Percentiles rank a stretch among this genome's conserved stretches.
These are phyloP conservation scores for Trichoderma citrinoviride DNA, from an alignment of 2,329 filamentous ascomycete species.

Conservation along the genomic window DNA sequence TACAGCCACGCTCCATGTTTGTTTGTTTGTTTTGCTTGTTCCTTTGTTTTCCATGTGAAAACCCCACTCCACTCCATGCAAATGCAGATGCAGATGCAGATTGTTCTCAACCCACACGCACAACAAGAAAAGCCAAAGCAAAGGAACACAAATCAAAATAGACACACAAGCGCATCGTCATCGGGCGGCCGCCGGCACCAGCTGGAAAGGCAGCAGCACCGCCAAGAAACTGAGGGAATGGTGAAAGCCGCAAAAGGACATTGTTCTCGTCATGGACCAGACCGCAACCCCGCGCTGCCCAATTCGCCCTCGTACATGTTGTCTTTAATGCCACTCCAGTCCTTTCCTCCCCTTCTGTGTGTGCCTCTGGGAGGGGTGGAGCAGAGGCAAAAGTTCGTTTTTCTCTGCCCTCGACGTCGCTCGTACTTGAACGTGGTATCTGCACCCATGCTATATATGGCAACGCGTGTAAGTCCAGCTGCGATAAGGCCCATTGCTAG, in stretches of 20 bases:
- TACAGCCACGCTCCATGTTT: too few species aligned
- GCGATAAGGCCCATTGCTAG: slow-evolving; percentile 6
- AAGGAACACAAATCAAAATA: neutral
- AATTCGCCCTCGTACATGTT: slow-evolving; percentile 5
- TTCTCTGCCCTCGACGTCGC: neutral
- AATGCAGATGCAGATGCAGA: neutral
- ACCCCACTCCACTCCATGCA: neutral
- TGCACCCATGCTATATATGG: slow-evolving; percentile 7
- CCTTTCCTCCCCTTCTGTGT: neutral
- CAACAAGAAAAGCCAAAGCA: too few species aligned
- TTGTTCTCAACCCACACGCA: too few species aligned
- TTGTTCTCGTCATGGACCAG: neutral
- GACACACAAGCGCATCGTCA: neutral
- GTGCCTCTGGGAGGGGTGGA: neutral
- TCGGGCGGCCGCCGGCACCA: neutral
- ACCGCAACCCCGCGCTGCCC: slow-evolving; percentile 13
- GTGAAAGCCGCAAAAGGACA: slow-evolving; percentile 1
- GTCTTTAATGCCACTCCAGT: slow-evolving; percentile 1
- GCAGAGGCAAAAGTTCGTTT: slow-evolving; percentile 19
- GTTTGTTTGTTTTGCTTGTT: too few species aligned
- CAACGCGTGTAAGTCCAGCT: neutral
- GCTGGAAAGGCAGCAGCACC: neutral
- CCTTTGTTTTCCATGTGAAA: neutral
- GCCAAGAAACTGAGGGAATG: neutral
- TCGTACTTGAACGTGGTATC: neutral